Evolutionary conservation across 495 filamentous ascomycete genomes (phyloP).

Genomic region (Viridothelium virens): DNA sequence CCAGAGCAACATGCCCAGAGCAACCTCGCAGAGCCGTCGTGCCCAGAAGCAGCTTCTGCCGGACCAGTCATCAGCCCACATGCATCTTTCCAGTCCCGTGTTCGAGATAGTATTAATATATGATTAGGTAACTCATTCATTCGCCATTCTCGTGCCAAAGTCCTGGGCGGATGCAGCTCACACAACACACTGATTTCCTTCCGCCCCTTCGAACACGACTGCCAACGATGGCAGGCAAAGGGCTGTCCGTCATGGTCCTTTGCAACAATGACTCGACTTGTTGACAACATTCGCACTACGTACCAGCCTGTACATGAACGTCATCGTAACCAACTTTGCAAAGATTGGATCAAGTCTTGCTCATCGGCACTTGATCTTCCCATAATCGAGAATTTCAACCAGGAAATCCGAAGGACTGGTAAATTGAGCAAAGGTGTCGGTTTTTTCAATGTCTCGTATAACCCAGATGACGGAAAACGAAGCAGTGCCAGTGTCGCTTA

Average conservation of each 20-base stretch:
- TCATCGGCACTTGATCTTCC: constrained; percentile 65
- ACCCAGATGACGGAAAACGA: constrained; percentile 67
- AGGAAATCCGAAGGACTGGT: constrained; percentile 60
- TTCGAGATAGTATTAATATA: not conserved
- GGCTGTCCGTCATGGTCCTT: constrained; percentile 75
- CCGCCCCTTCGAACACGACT: constrained; percentile 73
- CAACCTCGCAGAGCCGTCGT: constrained; percentile 8
- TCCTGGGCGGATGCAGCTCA: constrained; percentile 76
- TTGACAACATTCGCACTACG: constrained; percentile 70
- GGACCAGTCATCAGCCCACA: not conserved
- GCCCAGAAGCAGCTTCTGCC: constrained; percentile 7
- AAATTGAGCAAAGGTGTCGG: constrained; percentile 64
- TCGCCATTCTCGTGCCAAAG: constrained; percentile 75
- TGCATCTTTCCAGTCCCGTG: not conserved
- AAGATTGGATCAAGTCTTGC: constrained; percentile 73
- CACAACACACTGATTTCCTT: constrained; percentile 86
- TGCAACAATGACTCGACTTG: constrained; percentile 62
- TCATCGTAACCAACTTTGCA: constrained; percentile 74
- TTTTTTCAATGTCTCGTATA: constrained; percentile 79
- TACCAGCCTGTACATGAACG: constrained; percentile 69
- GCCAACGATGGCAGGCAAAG: constrained; percentile 60
- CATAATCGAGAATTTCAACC: constrained; percentile 71
- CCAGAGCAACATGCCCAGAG: not conserved
- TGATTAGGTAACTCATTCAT: constrained; percentile 64
- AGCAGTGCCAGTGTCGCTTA: constrained; percentile 79